Evolutionary conservation across 164 flowering plant genomes (phyloP).

Genomic region (Vitis cinerea): DNA sequence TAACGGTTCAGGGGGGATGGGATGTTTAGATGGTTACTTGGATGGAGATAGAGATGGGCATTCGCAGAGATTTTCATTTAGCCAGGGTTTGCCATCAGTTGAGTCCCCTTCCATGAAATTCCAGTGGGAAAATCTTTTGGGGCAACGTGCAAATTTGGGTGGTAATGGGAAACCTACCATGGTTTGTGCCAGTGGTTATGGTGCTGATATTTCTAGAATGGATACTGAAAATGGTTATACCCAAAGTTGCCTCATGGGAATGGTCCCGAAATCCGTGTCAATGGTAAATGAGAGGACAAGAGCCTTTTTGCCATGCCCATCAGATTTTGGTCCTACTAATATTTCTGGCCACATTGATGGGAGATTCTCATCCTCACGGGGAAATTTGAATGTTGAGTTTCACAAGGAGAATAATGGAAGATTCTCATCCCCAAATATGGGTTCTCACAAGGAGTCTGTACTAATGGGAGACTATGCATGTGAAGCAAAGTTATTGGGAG

Average conservation of each 20-base stretch:
- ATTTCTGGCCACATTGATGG: conserved; percentile 3
- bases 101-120: conserved; percentile 19
- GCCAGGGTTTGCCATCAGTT: conserved; percentile 7
- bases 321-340: neutral
- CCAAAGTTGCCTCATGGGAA: neutral
- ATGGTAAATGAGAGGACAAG: neutral
- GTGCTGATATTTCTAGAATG: conserved; percentile 1
- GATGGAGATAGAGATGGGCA: conserved; percentile 1
- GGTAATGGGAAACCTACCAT: neutral
- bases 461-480: no score
- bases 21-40: neutral
- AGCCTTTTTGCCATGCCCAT: neutral
- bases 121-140: conserved; percentile 16
- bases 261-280: neutral
- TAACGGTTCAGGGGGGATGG: neutral
- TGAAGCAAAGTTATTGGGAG: no score
- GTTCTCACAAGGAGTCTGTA: no score
- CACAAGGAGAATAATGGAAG: conserved; percentile 4
- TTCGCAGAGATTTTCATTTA: conserved; percentile 9
- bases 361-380: conserved; percentile 8
- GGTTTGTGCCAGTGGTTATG: neutral
- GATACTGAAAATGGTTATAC: conserved; percentile 7
- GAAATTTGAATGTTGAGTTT: conserved; percentile 5
- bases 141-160: neutral
- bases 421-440: no score